These are phyloP conservation scores for Leccinum sublutescens DNA, from an alignment of 768 basidiomycete species.

Conservation along the genomic window DNA sequence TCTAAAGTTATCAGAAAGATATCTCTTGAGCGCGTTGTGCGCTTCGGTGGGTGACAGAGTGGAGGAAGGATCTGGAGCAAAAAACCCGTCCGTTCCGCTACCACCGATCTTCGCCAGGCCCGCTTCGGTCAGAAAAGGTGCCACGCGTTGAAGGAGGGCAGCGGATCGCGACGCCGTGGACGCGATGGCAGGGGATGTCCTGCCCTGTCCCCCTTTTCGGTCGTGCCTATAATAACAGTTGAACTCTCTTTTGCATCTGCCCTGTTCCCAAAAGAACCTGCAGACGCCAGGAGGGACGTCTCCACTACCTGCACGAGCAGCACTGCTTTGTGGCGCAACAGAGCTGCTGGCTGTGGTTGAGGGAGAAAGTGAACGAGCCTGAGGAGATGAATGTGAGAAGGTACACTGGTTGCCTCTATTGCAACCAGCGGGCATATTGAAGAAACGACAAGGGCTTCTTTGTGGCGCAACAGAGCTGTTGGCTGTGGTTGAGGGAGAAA, in stretches of 20 bases:
- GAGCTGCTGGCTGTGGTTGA: slow-evolving; percentile 6
- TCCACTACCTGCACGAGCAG: slow-evolving; percentile 2
- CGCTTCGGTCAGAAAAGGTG: slow-evolving; percentile 44
- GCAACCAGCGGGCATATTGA: slow-evolving; percentile 46
- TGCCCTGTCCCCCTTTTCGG: slow-evolving; percentile 5
- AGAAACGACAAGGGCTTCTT: slow-evolving; percentile 19
- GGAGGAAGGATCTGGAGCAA: slow-evolving; percentile 30
- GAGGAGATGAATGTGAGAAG: slow-evolving; percentile 29
- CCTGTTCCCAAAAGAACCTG: slow-evolving; percentile 45
- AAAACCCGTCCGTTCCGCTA: slow-evolving; percentile 44
- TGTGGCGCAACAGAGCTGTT: slow-evolving; percentile 2
- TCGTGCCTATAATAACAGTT: slow-evolving; percentile 44
- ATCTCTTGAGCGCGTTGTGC: slow-evolving; percentile 44
- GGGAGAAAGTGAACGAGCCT: slow-evolving; percentile 4
- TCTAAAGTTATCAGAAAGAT: slow-evolving; percentile 41
- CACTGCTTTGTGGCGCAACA: neutral
- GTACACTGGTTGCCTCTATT: slow-evolving; percentile 39
- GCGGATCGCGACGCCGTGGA: slow-evolving; percentile 9
- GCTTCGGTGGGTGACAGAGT: slow-evolving; percentile 45
- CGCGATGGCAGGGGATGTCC: slow-evolving; percentile 3
- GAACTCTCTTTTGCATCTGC: slow-evolving; percentile 47
- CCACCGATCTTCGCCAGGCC: slow-evolving; percentile 45
- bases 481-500: slow-evolving; percentile 9
- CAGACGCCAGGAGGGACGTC: slow-evolving; percentile 40
- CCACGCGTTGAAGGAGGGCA: slow-evolving; percentile 28